These are phyloP conservation scores for Leccinum variabile DNA, from an alignment of 1,284 basidiomycete genomes.

Conservation along the genomic window DNA sequence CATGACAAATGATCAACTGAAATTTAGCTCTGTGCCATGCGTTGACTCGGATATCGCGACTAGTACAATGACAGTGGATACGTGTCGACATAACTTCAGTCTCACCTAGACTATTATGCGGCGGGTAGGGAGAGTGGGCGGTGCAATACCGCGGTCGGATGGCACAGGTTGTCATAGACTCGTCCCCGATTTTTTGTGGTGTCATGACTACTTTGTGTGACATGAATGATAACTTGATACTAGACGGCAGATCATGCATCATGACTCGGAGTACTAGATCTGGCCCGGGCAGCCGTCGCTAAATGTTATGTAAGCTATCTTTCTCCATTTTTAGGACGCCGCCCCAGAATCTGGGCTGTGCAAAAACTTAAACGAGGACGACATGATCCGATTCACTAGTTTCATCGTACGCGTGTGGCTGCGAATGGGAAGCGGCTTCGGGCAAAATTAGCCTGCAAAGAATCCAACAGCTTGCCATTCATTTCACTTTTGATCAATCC, in stretches of 20 bases:
- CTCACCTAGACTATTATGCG: neutral
- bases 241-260: neutral
- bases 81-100: neutral
- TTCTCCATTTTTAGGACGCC: neutral
- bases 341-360: neutral
- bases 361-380: neutral
- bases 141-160: too few species aligned
- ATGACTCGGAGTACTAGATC: too few species aligned
- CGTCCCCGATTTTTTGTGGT: neutral
- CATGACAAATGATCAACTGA: neutral
- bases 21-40: neutral
- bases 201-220: too few species aligned
- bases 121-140: too few species aligned
- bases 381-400: neutral
- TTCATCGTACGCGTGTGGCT: neutral
- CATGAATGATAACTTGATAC: neutral
- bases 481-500: neutral
- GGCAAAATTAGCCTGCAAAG: too few species aligned
- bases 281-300: too few species aligned
- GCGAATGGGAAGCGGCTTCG: neutral
- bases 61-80: neutral
- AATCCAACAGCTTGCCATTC: too few species aligned
- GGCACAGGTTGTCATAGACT: neutral
- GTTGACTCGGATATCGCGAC: neutral
- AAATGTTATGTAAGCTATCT: too few species aligned